A percentile compares a stretch with the other conserved stretches of the same genome.
phyloP scores from a whole-genome alignment of 345 rosid genomes.

The Barbarea vulgaris region DNA sequence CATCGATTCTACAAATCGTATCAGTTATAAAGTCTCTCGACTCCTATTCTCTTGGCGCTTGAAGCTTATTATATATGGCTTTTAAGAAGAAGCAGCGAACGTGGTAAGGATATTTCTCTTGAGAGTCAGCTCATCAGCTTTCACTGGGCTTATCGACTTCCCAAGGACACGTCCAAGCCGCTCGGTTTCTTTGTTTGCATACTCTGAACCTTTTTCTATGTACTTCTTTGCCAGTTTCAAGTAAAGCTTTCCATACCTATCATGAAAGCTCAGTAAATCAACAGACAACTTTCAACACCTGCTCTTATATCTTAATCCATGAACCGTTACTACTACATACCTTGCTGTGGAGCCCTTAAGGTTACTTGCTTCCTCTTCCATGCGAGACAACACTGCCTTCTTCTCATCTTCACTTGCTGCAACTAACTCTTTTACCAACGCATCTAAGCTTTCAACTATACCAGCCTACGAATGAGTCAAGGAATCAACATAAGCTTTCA shows the following conservation, averaged over 20 bases:
- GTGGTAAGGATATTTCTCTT: slow-evolving; percentile 74
- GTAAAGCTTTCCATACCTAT: slow-evolving; percentile 81
- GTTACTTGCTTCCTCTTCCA: slow-evolving; percentile 77
- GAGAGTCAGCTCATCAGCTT: slow-evolving; percentile 81
- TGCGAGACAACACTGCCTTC: slow-evolving; percentile 60
- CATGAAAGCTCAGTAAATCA: background rate
- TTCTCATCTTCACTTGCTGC: slow-evolving; percentile 76
- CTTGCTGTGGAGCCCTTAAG: slow-evolving; percentile 69
- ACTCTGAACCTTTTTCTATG: slow-evolving; percentile 80
- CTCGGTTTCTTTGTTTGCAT: slow-evolving; percentile 75
- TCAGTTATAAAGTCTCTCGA: slow-evolving; percentile 23
- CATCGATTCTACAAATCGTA: slow-evolving; percentile 30
- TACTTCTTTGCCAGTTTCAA: slow-evolving; percentile 69
- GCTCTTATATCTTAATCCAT: background rate
- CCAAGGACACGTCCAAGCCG: slow-evolving; percentile 83
- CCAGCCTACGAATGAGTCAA: slow-evolving; percentile 67
- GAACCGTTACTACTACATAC: slow-evolving; percentile 39
- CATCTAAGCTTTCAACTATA: slow-evolving; percentile 70
- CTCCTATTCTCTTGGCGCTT: slow-evolving; percentile 16
- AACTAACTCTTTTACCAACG: slow-evolving; percentile 80
- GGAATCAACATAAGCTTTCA: background rate
- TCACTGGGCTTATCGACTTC: slow-evolving; percentile 83
- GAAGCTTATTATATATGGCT: background rate
- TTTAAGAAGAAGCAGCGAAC: slow-evolving; percentile 48
- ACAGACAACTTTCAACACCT: background rate